These are phyloP conservation scores for Pterocarpus santalinus DNA, from an alignment of 306 rosid species.

Conservation along the genomic window DNA sequence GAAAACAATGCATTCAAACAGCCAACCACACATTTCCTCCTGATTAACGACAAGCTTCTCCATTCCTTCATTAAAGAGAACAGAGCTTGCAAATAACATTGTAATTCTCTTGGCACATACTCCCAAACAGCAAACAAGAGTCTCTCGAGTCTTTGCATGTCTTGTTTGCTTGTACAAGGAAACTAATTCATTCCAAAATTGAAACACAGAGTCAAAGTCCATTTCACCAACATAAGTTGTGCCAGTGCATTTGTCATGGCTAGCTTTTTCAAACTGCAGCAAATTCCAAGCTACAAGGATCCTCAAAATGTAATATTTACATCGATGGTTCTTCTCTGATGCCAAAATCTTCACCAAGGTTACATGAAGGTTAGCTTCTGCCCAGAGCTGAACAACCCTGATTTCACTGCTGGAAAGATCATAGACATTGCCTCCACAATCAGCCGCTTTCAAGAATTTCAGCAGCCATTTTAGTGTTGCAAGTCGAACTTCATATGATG, in stretches of 20 bases:
- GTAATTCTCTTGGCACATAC: conserved; percentile 72
- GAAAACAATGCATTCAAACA: conserved; percentile 63
- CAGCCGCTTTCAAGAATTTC: conserved; percentile 71
- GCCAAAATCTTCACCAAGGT: conserved; percentile 70
- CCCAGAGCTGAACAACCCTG: conserved; percentile 66
- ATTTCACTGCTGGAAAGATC: conserved; percentile 60
- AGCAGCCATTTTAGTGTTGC: conserved; percentile 92
- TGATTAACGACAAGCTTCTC: conserved; percentile 44
- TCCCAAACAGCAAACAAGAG: conserved; percentile 78
- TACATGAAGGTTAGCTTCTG: conserved; percentile 66
- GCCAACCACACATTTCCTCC: conserved; percentile 47
- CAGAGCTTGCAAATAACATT: conserved; percentile 55
- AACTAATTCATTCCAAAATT: conserved; percentile 82
- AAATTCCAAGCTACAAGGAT: conserved; percentile 78
- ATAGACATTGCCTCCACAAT: conserved; percentile 55
- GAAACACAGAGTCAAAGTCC: conserved; percentile 69
- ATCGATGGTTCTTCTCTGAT: conserved; percentile 76
- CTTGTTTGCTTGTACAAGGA: conserved; percentile 67
- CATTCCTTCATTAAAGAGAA: conserved; percentile 53
- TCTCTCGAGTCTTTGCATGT: conserved; percentile 83
- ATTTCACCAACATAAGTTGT: conserved; percentile 73
- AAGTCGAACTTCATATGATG: conserved; percentile 88
- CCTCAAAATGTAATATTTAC: conserved; percentile 80
- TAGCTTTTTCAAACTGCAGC: conserved; percentile 68
- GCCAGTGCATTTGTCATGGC: conserved; percentile 52